Base-by-base conservation (phyloP, 768 basidiomycete species). In the Hemileccinum rubropunctum region DNA sequence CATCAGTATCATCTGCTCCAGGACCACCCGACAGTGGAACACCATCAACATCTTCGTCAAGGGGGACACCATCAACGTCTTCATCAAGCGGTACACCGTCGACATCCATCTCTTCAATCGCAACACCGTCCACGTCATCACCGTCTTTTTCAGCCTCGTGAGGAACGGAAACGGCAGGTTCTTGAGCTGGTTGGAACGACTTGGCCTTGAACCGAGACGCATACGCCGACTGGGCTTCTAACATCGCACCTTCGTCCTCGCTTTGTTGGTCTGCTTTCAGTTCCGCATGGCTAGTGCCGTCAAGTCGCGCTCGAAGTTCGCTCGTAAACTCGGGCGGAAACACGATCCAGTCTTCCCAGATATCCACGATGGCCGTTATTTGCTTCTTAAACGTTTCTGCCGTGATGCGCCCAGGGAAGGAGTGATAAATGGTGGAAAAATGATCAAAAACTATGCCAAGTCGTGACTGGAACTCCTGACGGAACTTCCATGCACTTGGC, bases 281-380 rank as follows among this genome's bases (percentile, higher is more conserved):
- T 44, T 68, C 65, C 18, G 66, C 58, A 21, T 59, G 60, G 1
- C 61, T 55, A 17, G 63, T 70, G 18, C 91, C 91, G 42, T 95
- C 90, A 42, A 98, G 76, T 48, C 93, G 75, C 47, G 69, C 70
- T 21, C 91, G 76, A 14, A 95, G 76, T 58, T 86, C 83, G 2
- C 76, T 62, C 0, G 89, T 94, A 60, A 88, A 90, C 47, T 95
- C 90, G 3, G 87, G 88, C 45, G 91, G 78, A 64, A 98, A 98
- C 28, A 98, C 90, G 50, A 98, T 95, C 94, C 95, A 95, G 65
- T 97, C 88, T 63, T 98, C 97, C 94, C 97, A 98, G 27, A 98
- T 86, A 61, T 98, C 95, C 6, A 98, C 78, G 15, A 98, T 83
- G 8, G 84, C 73, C 6, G 82, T 84, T 51, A 98, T 91, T 68